Evolutionary conservation across 2,329 filamentous ascomycete species (phyloP).

Genomic region (Thelonectria discophora): DNA sequence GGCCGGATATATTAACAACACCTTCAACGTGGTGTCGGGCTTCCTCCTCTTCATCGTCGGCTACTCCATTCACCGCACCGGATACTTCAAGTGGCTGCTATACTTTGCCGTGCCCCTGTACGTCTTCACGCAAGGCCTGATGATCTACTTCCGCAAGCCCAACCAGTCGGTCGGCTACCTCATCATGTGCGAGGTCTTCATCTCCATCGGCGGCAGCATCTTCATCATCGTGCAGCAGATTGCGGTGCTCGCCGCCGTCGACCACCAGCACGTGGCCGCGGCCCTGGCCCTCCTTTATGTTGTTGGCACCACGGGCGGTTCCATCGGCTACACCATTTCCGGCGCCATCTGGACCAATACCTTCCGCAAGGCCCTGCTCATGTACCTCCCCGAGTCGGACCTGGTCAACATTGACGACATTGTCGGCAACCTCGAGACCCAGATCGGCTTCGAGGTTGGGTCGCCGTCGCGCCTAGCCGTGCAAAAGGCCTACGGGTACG

Average conservation of each 20-base stretch:
- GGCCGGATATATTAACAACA: constrained; percentile 56
- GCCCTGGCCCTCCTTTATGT: constrained; percentile 38
- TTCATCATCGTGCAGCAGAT: constrained; percentile 48
- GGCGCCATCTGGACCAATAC: constrained; percentile 41
- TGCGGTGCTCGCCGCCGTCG: constrained; percentile 39
- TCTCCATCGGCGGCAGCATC: constrained; percentile 59
- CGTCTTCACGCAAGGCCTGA: constrained; percentile 58
- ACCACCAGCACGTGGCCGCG: constrained; percentile 42
- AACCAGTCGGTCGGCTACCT: constrained; percentile 54
- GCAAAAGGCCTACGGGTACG: constrained; percentile 64
- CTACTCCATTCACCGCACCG: constrained; percentile 54
- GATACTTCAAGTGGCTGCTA: constrained; percentile 59
- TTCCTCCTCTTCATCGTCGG: constrained; percentile 58
- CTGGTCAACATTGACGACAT: constrained; percentile 53
- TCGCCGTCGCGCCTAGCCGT: constrained; percentile 58
- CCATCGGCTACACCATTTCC: constrained; percentile 38
- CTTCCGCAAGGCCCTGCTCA: constrained; percentile 52
- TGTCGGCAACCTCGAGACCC: constrained; percentile 60
- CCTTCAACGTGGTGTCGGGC: constrained; percentile 56
- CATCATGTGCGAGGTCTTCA: constrained; percentile 59
- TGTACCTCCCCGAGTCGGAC: constrained; percentile 56
- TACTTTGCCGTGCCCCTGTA: constrained; percentile 60
- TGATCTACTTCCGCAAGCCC: constrained; percentile 35
- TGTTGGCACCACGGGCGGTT: constrained; percentile 34
- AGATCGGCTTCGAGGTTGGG: constrained; percentile 59